A percentile compares a stretch with the other conserved stretches of the same genome.
Conservation (phyloP, 331 rosid species). For the Dryas integrifolia region DNA sequence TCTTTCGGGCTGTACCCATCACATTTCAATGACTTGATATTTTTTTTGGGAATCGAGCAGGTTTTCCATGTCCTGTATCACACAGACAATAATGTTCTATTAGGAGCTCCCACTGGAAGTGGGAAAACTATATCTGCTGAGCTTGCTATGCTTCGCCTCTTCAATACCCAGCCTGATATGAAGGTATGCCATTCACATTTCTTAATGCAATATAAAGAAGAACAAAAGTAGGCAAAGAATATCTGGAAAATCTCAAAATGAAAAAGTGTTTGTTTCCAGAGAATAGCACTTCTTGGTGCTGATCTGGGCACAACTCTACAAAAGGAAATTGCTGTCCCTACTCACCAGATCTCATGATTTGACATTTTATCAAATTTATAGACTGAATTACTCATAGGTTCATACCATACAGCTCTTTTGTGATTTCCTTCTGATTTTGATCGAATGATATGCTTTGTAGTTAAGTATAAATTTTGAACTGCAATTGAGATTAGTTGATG, state of each 20-base stretch:
- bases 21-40: slow-evolving; percentile 21
- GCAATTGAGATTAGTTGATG: neutral
- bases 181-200: slow-evolving; percentile 53
- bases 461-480: neutral
- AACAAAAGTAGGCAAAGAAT: neutral
- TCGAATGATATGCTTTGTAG: neutral
- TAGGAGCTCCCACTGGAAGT: slow-evolving; percentile 99
- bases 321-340: neutral
- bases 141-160: slow-evolving; percentile 95
- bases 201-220: neutral
- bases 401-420: neutral
- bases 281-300: neutral
- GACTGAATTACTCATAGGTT: neutral
- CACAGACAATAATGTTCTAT: slow-evolving; percentile 81
- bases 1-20: neutral
- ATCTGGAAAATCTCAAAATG: neutral
- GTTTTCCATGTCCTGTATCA: slow-evolving; percentile 87
- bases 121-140: slow-evolving; percentile 99
- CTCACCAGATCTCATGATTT: neutral
- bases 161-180: slow-evolving; percentile 91
- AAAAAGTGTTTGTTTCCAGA: neutral
- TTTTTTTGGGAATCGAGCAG: slow-evolving; percentile 47
- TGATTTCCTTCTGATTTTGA: neutral
- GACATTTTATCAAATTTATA: neutral
- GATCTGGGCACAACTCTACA: slow-evolving; percentile 7